Base-by-base conservation (phyloP, 2,329 filamentous ascomycete species). In the Plectosphaerella cucumerina region DNA sequence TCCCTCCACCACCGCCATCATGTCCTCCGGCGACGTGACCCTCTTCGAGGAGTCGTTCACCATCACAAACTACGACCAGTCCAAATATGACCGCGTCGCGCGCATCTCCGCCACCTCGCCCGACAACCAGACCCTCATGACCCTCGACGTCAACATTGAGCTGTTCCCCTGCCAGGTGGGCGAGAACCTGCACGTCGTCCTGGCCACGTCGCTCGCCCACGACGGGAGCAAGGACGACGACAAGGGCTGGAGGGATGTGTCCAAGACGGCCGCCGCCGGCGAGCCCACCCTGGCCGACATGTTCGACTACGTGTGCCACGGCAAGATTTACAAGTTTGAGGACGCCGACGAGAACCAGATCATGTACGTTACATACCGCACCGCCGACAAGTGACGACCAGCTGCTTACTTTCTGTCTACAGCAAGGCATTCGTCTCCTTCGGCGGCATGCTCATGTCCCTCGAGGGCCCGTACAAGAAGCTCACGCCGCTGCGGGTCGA, bases 361-460 rank as follows among this genome's bases (percentile, higher is more conserved):
- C 52, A 93, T 96, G 92, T 97, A 72, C 76, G 87, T 80, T 15
- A 5, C 35, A 2, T 11, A 15, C 12, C 5, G 31, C 3, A 26
- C 41, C n/a, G 26, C 26, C 26, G 6, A 3, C 8, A 18, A 26
- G 44, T 9, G n/a, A 10, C 4, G 44, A 1, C 18, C 35, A 17
- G 18, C 18, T 51, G 49, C 52, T 56, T 39, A 58, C 44, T 2
- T 23, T 17, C 22, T 35, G 43, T 22, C 17, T 55, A 58, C 60
- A 97, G 93, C 67, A 95, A 96, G 68, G 90, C 91, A 23, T 99
- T 93, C 71, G 81, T 95, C 60, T 96, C 91, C 1, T 99, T 97
- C 63, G 94, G 94, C 45, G 94, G 94, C 8, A 75, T 99, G 57
- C 73, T 99, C 62, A 86, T 97, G 73, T 90, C 87, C 62, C 80